These are phyloP conservation scores for Pseudocercospora pini-densiflorae DNA, from an alignment of 2,329 filamentous ascomycete species.

Conservation along the genomic window DNA sequence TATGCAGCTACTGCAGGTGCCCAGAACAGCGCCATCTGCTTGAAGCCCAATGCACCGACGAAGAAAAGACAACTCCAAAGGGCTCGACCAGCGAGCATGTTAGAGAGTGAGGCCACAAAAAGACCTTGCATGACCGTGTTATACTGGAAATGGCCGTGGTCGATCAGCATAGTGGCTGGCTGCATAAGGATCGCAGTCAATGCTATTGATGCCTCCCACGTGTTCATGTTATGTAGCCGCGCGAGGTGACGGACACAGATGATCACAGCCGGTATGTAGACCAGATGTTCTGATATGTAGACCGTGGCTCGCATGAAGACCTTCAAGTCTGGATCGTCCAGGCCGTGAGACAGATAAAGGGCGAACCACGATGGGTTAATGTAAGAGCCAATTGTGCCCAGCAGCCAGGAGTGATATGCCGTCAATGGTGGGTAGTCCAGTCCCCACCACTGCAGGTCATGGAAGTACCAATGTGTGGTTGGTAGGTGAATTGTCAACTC, in stretches of 20 bases:
- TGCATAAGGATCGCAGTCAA: constrained; percentile 92
- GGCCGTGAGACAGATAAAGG: constrained; percentile 78
- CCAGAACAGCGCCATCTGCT: constrained; percentile 99
- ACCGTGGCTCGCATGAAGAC: constrained; percentile 96
- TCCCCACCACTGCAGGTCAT: constrained; percentile 97
- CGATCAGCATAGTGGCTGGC: constrained; percentile 85
- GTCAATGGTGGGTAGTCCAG: constrained; percentile 97
- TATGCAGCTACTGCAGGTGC: constrained; percentile 92
- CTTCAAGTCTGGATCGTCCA: constrained; percentile 79
- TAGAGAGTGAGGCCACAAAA: constrained; percentile 83
- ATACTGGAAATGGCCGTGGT: constrained; percentile 97
- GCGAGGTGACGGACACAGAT: constrained; percentile 85
- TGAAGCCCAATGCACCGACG: constrained; percentile 91
- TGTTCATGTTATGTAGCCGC: constrained; percentile 72
- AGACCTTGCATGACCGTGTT: constrained; percentile 98
- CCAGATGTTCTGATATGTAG: constrained; percentile 85
- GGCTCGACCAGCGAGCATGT: constrained; percentile 80
- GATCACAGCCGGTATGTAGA: constrained; percentile 83
- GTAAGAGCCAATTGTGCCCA: constrained; percentile 79
- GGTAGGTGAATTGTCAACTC: constrained; percentile 90
- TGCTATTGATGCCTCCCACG: constrained; percentile 81
- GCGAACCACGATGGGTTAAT: constrained; percentile 88
- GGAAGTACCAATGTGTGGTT: constrained; percentile 95
- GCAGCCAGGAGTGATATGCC: constrained; percentile 96
- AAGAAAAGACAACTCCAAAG: constrained; percentile 95